Percentiles rank a stretch among this genome's conserved stretches.
phyloP scores from a whole-genome alignment of 257 asterid genomes.

The Nicotiana obtusifolia region DNA sequence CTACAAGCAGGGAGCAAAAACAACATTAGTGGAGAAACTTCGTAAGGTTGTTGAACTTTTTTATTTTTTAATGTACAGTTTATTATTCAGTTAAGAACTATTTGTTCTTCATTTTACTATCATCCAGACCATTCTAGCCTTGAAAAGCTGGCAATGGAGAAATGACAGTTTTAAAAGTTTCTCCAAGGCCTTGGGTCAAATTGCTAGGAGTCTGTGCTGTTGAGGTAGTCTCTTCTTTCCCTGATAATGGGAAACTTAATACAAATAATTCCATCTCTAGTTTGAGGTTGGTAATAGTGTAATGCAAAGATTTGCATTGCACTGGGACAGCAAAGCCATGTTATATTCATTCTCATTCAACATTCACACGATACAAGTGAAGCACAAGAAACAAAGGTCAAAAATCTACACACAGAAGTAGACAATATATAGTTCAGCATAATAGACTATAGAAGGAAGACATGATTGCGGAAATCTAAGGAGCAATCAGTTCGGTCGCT shows the following conservation, averaged over 20 bases:
- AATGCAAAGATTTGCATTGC: not conserved
- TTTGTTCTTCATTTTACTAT: not conserved
- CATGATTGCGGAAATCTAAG: not conserved
- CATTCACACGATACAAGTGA: conserved; percentile 4
- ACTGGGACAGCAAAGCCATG: not conserved
- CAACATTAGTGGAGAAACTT: not conserved
- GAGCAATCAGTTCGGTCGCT: not conserved
- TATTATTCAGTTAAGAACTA: not conserved
- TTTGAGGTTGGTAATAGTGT: not conserved
- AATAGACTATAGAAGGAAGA: too few species aligned
- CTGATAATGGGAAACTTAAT: not conserved
- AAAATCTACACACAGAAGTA: not conserved
- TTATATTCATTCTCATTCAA: conserved; percentile 5
- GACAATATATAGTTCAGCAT: not conserved
- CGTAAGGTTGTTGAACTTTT: not conserved
- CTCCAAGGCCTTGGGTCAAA: not conserved
- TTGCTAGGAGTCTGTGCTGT: not conserved
- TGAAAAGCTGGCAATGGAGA: not conserved
- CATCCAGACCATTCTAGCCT: not conserved
- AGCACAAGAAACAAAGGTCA: conserved; percentile 9
- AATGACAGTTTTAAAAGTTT: not conserved
- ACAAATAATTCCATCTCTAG: not conserved
- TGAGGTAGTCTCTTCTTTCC: not conserved
- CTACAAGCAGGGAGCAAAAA: not conserved
- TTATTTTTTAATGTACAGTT: not conserved